Evolutionary conservation across 768 basidiomycete genomes (phyloP), one percentile per base, ranked within the genome.

Genomic region (Mycena chlorophos): DNA sequence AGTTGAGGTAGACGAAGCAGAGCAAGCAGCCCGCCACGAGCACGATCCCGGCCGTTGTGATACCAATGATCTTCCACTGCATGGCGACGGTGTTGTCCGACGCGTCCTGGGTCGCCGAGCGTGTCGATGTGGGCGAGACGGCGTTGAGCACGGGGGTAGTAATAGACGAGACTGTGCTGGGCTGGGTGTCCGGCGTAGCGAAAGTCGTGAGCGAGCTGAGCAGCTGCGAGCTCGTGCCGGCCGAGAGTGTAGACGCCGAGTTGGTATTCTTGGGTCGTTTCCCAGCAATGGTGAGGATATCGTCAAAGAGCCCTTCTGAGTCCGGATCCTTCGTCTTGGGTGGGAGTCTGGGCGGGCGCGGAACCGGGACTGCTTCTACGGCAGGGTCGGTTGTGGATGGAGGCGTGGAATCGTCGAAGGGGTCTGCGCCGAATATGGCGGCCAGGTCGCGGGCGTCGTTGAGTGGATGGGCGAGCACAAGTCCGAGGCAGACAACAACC

Each of bases 51-150:
- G 88, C 80, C 52, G 88, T 77, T 13, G 79, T 77, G 54, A 89
- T 80, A 19, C 88, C 88, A 50, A 89, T 78, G 42, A 86, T 78
- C 69, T 87, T 86, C 87, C 87, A 89, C 64, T 81, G 72, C 26
- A 75, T 77, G 20, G 78, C 16, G 72, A 72, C 25, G 78, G 72
- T 27, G 71, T 73, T 25, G 16, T 66, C 55, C 23, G 67, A 54
- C 26, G 66, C 65, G 40, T 65, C 55, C 51, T 50, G 43, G 39
- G 63, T 37, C 46, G 42, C 43, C 42, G 29, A 34, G 34, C 39
- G 51, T 38, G 55, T 30, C n/a, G 49, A 22, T 20, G 64, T 46
- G 14, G 45, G 45, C n/a, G 45, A 28, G n/a, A 46, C 45, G 25
- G 5, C 45, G 20, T 13, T 13, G 23, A 46, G 26, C 13, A 46